Base-by-base conservation (phyloP, 371 early-diverging fungal genomes). In the Smittium culicis region DNA sequence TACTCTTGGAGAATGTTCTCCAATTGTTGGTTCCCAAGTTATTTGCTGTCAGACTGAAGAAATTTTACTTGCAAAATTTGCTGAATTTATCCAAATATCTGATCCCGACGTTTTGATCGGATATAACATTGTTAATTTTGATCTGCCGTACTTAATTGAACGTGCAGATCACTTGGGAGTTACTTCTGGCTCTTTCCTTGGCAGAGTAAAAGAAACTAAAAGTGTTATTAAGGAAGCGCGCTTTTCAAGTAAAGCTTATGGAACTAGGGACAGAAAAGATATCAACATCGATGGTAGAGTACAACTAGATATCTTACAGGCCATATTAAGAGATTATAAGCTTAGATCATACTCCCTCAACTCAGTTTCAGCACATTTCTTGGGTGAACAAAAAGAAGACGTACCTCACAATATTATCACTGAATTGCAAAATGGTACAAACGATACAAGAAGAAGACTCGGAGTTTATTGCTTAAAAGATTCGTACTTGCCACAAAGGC, bases 391-490 rank as follows among this genome's bases (percentile, higher is more conserved):
- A 82, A 99, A 99, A 77, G 99, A 99, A 79, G 99, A 99, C 75
- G 99, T 99, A 0, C 99, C 96, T 70, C 93, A 98, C 73, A 93
- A 94, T 1, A 95, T 97, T 61, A 99, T 99, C 78, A 88, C 92
- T 0, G 96, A 94, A 61, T 80, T 99, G 27, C 96, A 96, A 68
- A 92, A 97, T 64, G 96, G 93, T 45, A 92, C 89, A 72, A 83
- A 85, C 45, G 99, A 99, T 70, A 98, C 99, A 0, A 86, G 99
- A 34, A 83, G 96, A 57, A 87, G 99, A 67, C 81, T 99, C 35
- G 99, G 99, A 0, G 86, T 97, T 14, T 99, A 99, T 79, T 99
- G 99, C 77, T 79, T 99, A 65, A 98, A 98, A 85, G 99, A 99
- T 81, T 97, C 99, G 0, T 89, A 90, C 68, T 78, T 99, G n/a